phyloP scores from a whole-genome alignment of 2,329 filamentous ascomycete species.

The Botryotinia convoluta region DNA sequence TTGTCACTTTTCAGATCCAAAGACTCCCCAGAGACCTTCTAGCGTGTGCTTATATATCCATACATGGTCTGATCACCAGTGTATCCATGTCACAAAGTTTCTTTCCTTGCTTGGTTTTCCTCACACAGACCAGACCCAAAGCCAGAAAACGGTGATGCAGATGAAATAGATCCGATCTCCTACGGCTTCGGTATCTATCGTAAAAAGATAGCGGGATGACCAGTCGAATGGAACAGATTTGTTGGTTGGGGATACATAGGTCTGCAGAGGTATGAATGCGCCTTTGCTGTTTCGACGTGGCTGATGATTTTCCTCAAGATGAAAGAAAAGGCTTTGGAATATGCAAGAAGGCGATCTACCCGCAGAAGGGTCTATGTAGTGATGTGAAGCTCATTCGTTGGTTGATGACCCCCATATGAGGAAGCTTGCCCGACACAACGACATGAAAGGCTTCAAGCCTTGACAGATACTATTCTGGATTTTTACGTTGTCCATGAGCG shows the following conservation, averaged over 20 bases:
- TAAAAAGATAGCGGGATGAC: constrained; percentile 14
- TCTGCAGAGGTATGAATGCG: constrained; percentile 17
- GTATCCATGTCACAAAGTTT: constrained; percentile 2
- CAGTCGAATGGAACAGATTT: constrained; percentile 25
- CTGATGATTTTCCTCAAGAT: constrained; percentile 17
- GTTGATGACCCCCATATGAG: neutral
- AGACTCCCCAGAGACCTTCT: neutral
- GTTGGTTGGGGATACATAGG: constrained; percentile 22
- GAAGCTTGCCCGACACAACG: neutral
- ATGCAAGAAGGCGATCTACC: constrained; percentile 27
- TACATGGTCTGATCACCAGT: constrained; percentile 12
- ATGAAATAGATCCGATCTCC: constrained; percentile 26
- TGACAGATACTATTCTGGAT: constrained; percentile 10
- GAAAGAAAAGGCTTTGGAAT: constrained; percentile 16
- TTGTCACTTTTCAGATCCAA: constrained; percentile 26
- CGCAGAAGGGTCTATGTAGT: constrained; percentile 3
- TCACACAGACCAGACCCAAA: constrained; percentile 8
- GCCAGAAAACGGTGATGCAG: constrained; percentile 28
- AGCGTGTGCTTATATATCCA: neutral
- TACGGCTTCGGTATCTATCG: constrained; percentile 9
- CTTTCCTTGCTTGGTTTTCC: constrained; percentile 20
- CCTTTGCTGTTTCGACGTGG: constrained; percentile 19
- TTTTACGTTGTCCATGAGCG: constrained; percentile 4
- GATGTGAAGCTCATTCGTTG: constrained; percentile 3
- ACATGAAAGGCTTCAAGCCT: constrained; percentile 4